These are phyloP conservation scores for Rusavskia elegans DNA, from an alignment of 495 filamentous ascomycete species.

Conservation along the genomic window DNA sequence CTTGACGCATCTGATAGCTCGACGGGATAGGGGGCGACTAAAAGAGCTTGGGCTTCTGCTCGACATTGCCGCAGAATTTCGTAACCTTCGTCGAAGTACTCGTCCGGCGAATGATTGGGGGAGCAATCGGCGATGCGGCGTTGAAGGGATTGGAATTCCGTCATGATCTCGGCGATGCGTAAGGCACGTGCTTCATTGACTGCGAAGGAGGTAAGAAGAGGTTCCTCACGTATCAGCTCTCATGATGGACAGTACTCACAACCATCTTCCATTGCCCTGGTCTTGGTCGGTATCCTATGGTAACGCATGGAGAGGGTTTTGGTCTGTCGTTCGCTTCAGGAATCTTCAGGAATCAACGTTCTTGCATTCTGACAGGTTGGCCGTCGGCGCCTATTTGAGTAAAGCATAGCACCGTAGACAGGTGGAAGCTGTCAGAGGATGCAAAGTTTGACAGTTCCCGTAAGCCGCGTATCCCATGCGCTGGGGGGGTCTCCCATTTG, in stretches of 20 bases:
- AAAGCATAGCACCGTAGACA: not conserved
- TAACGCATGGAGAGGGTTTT: not conserved
- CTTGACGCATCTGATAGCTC: slow-evolving; percentile 29
- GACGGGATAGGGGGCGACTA: slow-evolving; percentile 52
- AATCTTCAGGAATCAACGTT: not conserved
- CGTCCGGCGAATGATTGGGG: slow-evolving; percentile 38
- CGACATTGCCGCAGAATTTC: slow-evolving; percentile 58
- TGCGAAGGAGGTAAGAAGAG: slow-evolving; percentile 16
- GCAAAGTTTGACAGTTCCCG: not conserved
- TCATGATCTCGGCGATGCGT: slow-evolving; percentile 69
- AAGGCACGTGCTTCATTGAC: slow-evolving; percentile 73
- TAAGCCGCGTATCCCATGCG: not conserved
- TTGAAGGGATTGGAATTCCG: slow-evolving; percentile 72
- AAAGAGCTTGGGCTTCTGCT: slow-evolving; percentile 56
- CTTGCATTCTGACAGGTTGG: not conserved
- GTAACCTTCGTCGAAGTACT: slow-evolving; percentile 69
- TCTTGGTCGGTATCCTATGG: not conserved
- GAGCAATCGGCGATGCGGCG: slow-evolving; percentile 60
- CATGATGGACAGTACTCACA: slow-evolving; percentile 25
- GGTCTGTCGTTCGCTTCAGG: not conserved
- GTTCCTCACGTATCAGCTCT: not conserved
- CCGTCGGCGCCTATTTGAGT: not conserved
- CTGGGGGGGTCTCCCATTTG: too few species aligned
- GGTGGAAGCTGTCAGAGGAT: not conserved
- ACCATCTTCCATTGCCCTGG: slow-evolving; percentile 42